phyloP scores from a whole-genome alignment of 495 filamentous ascomycete genomes.

The Daldinia grandis region DNA sequence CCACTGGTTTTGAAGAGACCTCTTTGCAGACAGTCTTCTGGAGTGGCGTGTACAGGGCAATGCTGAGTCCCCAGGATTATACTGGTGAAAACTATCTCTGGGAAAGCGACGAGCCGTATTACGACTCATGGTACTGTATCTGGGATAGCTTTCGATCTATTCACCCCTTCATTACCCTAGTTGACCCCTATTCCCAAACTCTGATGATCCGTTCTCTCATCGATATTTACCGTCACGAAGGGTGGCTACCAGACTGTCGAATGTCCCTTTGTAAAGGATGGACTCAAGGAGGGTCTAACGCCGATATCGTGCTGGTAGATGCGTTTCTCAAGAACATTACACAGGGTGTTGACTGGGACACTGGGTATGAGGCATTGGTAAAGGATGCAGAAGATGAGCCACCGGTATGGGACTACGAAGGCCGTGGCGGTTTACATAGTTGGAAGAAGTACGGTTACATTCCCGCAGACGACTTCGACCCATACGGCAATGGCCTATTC shows the following conservation, averaged over 20 bases:
- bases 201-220: slow-evolving; percentile 70
- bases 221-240: slow-evolving; percentile 72
- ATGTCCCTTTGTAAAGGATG: slow-evolving; percentile 71
- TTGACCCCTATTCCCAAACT: slow-evolving; percentile 70
- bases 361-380: slow-evolving; percentile 70
- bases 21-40: slow-evolving; percentile 67
- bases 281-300: slow-evolving; percentile 78
- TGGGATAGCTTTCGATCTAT: slow-evolving; percentile 76
- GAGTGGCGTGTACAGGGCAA: slow-evolving; percentile 69
- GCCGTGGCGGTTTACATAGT: slow-evolving; percentile 68
- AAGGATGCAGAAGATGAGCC: slow-evolving; percentile 76
- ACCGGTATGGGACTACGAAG: slow-evolving; percentile 69
- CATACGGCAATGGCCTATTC: slow-evolving; percentile 66
- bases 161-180: slow-evolving; percentile 69
- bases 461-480: slow-evolving; percentile 68
- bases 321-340: slow-evolving; percentile 70
- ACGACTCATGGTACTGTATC: slow-evolving; percentile 73
- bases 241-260: slow-evolving; percentile 70
- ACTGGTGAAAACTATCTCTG: slow-evolving; percentile 78
- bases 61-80: slow-evolving; percentile 76
- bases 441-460: slow-evolving; percentile 73
- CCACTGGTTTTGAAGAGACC: slow-evolving; percentile 54
- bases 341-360: slow-evolving; percentile 67
- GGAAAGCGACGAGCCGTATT: slow-evolving; percentile 74
- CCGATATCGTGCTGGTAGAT: slow-evolving; percentile 72